These are phyloP conservation scores for Lycium ferocissimum DNA, from an alignment of 257 asterid genomes.

Conservation along the genomic window DNA sequence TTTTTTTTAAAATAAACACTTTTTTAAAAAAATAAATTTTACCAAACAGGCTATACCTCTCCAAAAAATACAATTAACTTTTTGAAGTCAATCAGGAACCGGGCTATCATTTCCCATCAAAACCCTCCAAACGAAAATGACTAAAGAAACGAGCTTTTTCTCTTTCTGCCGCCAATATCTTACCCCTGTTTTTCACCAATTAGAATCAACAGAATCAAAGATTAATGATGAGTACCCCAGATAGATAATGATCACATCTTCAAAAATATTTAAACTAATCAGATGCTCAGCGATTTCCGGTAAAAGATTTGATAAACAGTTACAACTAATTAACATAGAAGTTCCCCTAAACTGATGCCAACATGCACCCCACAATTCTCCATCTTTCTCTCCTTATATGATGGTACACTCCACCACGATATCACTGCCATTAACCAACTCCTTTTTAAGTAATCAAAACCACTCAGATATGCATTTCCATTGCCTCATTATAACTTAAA, in stretches of 20 bases:
- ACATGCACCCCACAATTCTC: slow-evolving; percentile 45
- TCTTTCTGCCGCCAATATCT: background rate
- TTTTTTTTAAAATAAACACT: no score
- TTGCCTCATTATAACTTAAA: background rate
- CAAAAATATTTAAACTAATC: background rate
- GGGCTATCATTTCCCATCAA: background rate
- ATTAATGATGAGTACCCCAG: background rate
- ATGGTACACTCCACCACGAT: slow-evolving; percentile 37
- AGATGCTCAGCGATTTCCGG: background rate
- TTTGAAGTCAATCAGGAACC: no score
- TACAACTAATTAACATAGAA: background rate
- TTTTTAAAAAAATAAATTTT: no score
- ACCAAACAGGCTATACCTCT: no score
- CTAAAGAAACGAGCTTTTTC: background rate
- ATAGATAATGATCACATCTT: background rate
- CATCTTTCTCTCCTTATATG: slow-evolving; percentile 33
- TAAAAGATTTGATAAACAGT: background rate
- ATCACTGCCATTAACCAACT: background rate
- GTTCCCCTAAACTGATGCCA: slow-evolving; percentile 29
- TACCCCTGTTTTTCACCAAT: background rate
- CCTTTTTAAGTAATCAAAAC: background rate
- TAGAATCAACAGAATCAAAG: background rate
- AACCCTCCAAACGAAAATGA: background rate
- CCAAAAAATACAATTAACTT: background rate
- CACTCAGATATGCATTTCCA: background rate